phyloP scores from a whole-genome alignment of 371 early-diverging fungal species.

The Apophysomyces sp. region DNA sequence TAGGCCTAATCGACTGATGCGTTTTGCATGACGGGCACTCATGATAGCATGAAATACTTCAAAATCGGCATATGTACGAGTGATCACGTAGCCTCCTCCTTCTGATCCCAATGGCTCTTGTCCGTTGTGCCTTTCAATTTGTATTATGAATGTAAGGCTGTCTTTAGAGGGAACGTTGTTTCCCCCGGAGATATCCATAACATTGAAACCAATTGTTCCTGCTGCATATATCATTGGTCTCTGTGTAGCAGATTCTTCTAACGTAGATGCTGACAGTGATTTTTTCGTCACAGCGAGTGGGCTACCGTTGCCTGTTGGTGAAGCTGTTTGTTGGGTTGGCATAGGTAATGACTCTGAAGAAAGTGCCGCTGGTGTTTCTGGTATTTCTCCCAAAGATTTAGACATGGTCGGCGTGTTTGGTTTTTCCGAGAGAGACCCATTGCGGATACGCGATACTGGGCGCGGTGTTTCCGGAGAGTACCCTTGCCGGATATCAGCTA shows the following conservation, averaged over 20 bases:
- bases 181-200: slow-evolving; percentile 41
- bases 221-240: slow-evolving; percentile 30
- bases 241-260: not conserved
- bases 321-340: not conserved
- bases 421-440: not conserved
- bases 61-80: slow-evolving; percentile 45
- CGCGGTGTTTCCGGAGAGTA: not conserved
- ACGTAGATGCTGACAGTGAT: not conserved
- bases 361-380: not conserved
- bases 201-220: slow-evolving; percentile 40
- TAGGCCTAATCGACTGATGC: slow-evolving; percentile 22
- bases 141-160: slow-evolving; percentile 38
- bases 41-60: slow-evolving; percentile 41
- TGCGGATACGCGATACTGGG: not conserved
- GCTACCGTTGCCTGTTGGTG: not conserved
- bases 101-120: slow-evolving; percentile 37
- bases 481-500: not conserved
- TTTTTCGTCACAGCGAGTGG: not conserved
- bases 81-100: slow-evolving; percentile 52
- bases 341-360: not conserved
- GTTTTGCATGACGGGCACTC: slow-evolving; percentile 28
- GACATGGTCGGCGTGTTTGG: not conserved
- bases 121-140: slow-evolving; percentile 43
- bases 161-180: slow-evolving; percentile 12
- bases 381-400: not conserved